phyloP scores from a whole-genome alignment of 495 filamentous ascomycete species.

The Mytilinidion resinicola region DNA sequence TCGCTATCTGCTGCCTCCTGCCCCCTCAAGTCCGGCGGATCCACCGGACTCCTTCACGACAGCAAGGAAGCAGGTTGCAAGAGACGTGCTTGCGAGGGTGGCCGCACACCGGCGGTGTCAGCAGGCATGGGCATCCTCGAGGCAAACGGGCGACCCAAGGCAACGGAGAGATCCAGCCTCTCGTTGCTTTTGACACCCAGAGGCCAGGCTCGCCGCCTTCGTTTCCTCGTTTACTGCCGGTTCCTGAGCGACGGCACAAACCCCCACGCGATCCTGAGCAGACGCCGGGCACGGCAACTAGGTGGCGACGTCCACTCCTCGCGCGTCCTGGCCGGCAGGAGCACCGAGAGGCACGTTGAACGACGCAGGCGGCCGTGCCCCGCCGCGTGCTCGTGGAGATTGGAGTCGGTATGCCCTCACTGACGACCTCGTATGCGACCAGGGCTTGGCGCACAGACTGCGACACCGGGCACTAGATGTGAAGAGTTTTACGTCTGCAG shows the following conservation, averaged over 20 bases:
- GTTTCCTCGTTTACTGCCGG: constrained; percentile 20
- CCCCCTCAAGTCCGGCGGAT: too few species aligned
- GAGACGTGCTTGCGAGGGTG: neutral
- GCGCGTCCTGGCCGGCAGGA: constrained; percentile 3
- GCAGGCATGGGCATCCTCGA: too few species aligned
- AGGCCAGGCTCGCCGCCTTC: constrained; percentile 15
- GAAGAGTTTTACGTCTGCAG: neutral
- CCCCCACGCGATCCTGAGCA: constrained; percentile 15
- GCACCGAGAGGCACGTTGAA: constrained; percentile 1
- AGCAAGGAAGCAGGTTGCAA: neutral
- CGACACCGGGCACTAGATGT: constrained; percentile 2
- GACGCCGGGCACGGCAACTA: neutral
- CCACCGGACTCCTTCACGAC: neutral
- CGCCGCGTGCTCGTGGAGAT: too few species aligned
- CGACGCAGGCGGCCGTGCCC: neutral
- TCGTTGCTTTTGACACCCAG: constrained; percentile 28
- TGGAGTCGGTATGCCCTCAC: too few species aligned
- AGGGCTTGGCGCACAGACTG: too few species aligned
- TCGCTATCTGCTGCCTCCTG: neutral
- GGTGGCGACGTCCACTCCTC: neutral
- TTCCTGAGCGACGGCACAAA: constrained; percentile 17
- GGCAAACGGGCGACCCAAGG: constrained; percentile 15
- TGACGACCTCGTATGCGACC: too few species aligned
- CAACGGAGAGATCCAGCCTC: constrained; percentile 25
- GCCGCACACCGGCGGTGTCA: neutral